These are phyloP conservation scores for Pseudopithomyces maydicus DNA, from an alignment of 2,329 filamentous ascomycete species.

Conservation along the genomic window DNA sequence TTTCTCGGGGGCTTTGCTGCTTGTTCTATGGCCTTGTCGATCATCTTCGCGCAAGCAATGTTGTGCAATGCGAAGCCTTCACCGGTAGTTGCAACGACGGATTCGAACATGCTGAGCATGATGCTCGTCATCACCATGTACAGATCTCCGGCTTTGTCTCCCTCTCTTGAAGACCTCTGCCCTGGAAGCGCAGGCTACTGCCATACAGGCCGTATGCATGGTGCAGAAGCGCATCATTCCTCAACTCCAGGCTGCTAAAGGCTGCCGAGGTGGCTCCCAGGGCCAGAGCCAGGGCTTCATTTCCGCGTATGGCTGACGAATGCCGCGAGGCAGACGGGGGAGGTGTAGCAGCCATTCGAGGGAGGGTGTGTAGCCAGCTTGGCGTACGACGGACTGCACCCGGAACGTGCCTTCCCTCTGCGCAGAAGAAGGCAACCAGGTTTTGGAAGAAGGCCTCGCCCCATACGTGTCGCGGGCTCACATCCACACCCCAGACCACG, in stretches of 20 bases:
- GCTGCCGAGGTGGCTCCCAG: constrained; percentile 22
- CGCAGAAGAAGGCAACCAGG: constrained; percentile 21
- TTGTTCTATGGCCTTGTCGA: constrained; percentile 13
- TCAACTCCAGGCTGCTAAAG: constrained; percentile 20
- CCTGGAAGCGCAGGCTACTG: constrained; percentile 14
- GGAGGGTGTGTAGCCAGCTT: constrained; percentile 26
- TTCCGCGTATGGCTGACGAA: constrained; percentile 1
- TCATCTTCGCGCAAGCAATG: constrained; percentile 23
- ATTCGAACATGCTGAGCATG: constrained; percentile 27
- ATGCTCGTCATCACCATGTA: constrained; percentile 27
- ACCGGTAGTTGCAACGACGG: constrained; percentile 20
- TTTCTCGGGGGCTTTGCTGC: neutral
- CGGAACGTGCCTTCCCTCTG: constrained; percentile 15
- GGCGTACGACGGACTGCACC: constrained; percentile 11
- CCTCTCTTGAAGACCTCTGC: constrained; percentile 9
- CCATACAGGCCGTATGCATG: constrained; percentile 22
- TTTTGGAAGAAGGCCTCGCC: constrained; percentile 25
- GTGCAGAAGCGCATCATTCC: constrained; percentile 15
- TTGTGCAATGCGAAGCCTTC: constrained; percentile 23
- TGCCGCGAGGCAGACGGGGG: neutral
- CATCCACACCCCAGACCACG: neutral
- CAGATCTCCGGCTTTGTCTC: constrained; percentile 10
- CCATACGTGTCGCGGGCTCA: constrained; percentile 15
- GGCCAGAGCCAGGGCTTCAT: constrained; percentile 17
- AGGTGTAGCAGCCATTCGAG: constrained; percentile 12